phyloP scores from a whole-genome alignment of 805 yeast genomes.

The Cyberlindnera sargentensis region DNA sequence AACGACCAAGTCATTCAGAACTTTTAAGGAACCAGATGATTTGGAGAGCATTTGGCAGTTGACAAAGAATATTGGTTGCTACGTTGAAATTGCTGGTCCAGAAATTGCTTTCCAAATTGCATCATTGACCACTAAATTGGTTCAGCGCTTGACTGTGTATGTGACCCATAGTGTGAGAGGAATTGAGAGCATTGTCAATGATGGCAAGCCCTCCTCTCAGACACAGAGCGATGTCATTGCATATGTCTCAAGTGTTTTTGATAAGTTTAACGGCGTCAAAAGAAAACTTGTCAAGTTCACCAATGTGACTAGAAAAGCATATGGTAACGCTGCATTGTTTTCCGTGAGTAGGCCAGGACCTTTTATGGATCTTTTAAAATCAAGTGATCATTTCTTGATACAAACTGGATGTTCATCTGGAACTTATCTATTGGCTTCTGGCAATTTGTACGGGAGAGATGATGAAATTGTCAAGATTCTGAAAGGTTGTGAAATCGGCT shows the following conservation, averaged over 20 bases:
- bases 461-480: slow-evolving; percentile 38
- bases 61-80: slow-evolving; percentile 68
- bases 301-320: slow-evolving; percentile 55
- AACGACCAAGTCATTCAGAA: slow-evolving; percentile 63
- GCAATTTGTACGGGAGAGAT: slow-evolving; percentile 32
- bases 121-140: slow-evolving; percentile 56
- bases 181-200: slow-evolving; percentile 36
- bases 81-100: slow-evolving; percentile 73
- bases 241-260: slow-evolving; percentile 51
- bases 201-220: slow-evolving; percentile 10
- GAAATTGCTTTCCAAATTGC: slow-evolving; percentile 75
- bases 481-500: slow-evolving; percentile 44
- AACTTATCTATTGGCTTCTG: slow-evolving; percentile 71
- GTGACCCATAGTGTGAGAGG: slow-evolving; percentile 65
- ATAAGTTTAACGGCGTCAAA: slow-evolving; percentile 66
- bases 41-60: slow-evolving; percentile 77
- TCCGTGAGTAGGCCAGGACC: slow-evolving; percentile 43
- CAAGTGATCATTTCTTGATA: slow-evolving; percentile 67
- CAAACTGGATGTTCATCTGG: slow-evolving; percentile 72
- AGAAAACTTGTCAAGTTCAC: slow-evolving; percentile 79
- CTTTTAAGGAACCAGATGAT: slow-evolving; percentile 88
- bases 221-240: slow-evolving; percentile 27
- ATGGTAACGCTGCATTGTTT: slow-evolving; percentile 65
- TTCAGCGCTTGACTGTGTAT: slow-evolving; percentile 62
- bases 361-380: slow-evolving; percentile 51